Conservation (phyloP, 1,139 yeast species). For the Sugiyamaella sp. region DNA sequence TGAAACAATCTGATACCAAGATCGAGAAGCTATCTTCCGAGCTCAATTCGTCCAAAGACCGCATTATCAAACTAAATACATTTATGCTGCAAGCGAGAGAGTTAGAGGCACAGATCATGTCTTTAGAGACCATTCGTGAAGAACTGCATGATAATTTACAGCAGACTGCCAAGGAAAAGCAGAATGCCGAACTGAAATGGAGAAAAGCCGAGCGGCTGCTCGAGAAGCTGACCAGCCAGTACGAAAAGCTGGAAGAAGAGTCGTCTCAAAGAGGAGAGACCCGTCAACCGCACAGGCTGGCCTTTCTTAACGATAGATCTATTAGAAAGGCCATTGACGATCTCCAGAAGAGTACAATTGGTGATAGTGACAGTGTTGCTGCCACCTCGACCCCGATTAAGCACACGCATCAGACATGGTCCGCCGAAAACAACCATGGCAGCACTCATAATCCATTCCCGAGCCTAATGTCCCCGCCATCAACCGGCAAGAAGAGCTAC, state of each 20-base stretch:
- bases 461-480: conserved; percentile 12
- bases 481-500: conserved; percentile 3
- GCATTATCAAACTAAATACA: conserved; percentile 28
- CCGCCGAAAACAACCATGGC: conserved; percentile 7
- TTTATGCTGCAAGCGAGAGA: conserved; percentile 27
- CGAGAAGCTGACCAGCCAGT: conserved; percentile 33
- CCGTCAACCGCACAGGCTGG: conserved; percentile 7
- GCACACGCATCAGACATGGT: conserved; percentile 8
- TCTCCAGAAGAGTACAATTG: conserved; percentile 20
- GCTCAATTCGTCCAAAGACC: conserved; percentile 26
- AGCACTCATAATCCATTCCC: neutral
- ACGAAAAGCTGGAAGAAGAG: conserved; percentile 28
- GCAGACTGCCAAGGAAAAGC: conserved; percentile 26
- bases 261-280: neutral
- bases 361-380: conserved; percentile 10
- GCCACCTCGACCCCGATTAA: conserved; percentile 8
- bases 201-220: conserved; percentile 32
- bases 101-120: conserved; percentile 30
- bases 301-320: conserved; percentile 16
- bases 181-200: conserved; percentile 32
- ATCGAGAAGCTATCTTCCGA: conserved; percentile 25
- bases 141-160: conserved; percentile 29
- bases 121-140: conserved; percentile 33
- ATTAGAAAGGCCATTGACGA: conserved; percentile 20
- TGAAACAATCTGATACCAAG: conserved; percentile 26